phyloP scores from a whole-genome alignment of 75 land plant genomes.

The Cryptomeria japonica region DNA sequence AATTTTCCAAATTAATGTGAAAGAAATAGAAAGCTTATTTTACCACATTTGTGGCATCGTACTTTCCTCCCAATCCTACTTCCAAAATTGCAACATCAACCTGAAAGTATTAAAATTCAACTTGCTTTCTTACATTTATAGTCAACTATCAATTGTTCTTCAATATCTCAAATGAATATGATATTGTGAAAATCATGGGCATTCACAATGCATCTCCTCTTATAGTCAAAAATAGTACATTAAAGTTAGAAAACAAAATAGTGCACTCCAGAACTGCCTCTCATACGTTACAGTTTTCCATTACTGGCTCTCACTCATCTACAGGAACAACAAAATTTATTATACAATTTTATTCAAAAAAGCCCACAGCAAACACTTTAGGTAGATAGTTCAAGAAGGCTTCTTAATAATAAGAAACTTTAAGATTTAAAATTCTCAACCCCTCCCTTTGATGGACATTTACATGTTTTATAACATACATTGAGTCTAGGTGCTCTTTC shows the following conservation, averaged over 20 bases:
- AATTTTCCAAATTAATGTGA: neutral
- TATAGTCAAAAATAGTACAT: neutral
- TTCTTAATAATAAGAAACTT: neutral
- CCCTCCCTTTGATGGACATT: neutral
- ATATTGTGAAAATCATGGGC: neutral
- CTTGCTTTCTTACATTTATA: neutral
- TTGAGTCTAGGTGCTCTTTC: neutral
- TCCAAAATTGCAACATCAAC: conserved; percentile 94
- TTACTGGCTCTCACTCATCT: neutral
- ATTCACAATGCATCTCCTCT: neutral
- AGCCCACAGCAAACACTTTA: neutral
- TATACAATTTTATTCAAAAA: neutral
- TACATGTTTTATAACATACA: neutral
- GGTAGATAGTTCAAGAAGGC: neutral
- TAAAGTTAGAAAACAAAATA: neutral
- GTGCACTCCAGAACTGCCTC: neutral
- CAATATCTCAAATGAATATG: neutral
- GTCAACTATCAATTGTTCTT: neutral
- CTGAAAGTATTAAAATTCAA: conserved; percentile 24
- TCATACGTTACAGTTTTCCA: neutral
- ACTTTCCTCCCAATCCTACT: conserved; percentile 83
- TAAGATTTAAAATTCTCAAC: neutral
- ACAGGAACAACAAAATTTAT: neutral
- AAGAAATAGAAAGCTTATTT: conserved; percentile 7
- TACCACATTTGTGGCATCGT: conserved; percentile 92